These are phyloP conservation scores for Naganishia vaughanmartiniae DNA, from an alignment of 768 basidiomycete genomes.

Conservation along the genomic window DNA sequence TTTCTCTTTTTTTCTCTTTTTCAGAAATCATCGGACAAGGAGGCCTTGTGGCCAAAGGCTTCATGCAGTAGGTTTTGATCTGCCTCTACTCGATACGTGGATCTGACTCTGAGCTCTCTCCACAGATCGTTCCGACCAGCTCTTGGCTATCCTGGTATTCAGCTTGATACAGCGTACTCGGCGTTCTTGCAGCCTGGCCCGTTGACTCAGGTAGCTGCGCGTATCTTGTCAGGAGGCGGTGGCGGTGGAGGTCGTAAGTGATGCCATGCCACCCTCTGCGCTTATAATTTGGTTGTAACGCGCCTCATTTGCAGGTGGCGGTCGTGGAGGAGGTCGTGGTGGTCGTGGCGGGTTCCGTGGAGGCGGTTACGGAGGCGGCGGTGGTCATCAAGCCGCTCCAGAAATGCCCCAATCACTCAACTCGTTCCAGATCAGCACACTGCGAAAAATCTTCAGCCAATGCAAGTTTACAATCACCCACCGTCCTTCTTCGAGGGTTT, in stretches of 20 bases:
- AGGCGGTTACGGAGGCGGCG: not conserved
- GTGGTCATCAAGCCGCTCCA: not conserved
- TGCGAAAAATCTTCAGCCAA: slow-evolving; percentile 43
- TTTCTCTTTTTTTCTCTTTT: not conserved
- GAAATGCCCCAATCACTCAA: slow-evolving; percentile 33
- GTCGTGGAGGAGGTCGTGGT: slow-evolving; percentile 25
- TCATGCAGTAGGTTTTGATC: slow-evolving; percentile 44
- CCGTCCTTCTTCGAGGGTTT: slow-evolving; percentile 36
- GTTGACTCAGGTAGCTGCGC: slow-evolving; percentile 43
- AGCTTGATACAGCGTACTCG: slow-evolving; percentile 50
- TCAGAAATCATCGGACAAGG: slow-evolving; percentile 41
- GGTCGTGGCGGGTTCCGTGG: slow-evolving; percentile 39
- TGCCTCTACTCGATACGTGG: too few relatives aligned
- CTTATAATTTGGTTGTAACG: not conserved
- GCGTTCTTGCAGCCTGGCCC: slow-evolving; percentile 50
- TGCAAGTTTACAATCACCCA: slow-evolving; percentile 48
- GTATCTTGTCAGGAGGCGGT: slow-evolving; percentile 6
- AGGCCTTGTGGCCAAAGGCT: slow-evolving; percentile 49
- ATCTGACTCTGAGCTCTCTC: not conserved
- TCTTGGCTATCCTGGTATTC: slow-evolving; percentile 44
- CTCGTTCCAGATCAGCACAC: slow-evolving; percentile 34
- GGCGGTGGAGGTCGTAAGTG: slow-evolving; percentile 38
- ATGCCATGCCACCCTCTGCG: not conserved
- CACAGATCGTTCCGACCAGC: slow-evolving; percentile 49
- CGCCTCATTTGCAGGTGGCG: slow-evolving; percentile 13